Evolutionary conservation across 2,329 filamentous ascomycete genomes (phyloP).

Genomic region (Beauveria sp.): DNA sequence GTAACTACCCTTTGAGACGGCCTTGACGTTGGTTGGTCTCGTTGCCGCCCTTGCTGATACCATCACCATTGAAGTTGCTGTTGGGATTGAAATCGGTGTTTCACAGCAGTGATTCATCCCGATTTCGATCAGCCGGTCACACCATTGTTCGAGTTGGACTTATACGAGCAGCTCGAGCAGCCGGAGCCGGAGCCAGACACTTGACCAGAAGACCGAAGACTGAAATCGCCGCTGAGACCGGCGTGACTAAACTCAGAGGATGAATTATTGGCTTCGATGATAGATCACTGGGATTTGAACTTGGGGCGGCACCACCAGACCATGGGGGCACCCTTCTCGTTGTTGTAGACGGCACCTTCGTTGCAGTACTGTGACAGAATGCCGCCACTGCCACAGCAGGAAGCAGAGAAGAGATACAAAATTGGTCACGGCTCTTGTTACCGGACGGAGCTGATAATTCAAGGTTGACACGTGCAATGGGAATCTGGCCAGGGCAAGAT

Average conservation of each 20-base stretch:
- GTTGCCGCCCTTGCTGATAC: background rate
- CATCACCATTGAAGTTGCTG: background rate
- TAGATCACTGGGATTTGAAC: background rate
- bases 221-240: background rate
- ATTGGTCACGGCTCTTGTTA: background rate
- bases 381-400: background rate
- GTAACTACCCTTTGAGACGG: background rate
- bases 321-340: background rate
- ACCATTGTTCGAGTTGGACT: background rate
- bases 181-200: background rate
- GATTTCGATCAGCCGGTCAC: background rate
- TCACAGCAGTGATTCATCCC: background rate
- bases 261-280: background rate
- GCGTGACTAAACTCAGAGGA: background rate
- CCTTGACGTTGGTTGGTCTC: background rate
- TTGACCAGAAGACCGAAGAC: background rate
- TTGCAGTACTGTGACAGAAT: background rate
- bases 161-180: background rate
- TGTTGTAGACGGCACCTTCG: background rate
- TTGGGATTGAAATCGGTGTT: background rate
- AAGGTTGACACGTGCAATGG: background rate
- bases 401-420: background rate
- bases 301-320: constrained; percentile 1
- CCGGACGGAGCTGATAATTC: background rate
- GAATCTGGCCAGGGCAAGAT: background rate